phyloP scores from a whole-genome alignment of 129 eudicot genomes.

The Artemisia argyi region DNA sequence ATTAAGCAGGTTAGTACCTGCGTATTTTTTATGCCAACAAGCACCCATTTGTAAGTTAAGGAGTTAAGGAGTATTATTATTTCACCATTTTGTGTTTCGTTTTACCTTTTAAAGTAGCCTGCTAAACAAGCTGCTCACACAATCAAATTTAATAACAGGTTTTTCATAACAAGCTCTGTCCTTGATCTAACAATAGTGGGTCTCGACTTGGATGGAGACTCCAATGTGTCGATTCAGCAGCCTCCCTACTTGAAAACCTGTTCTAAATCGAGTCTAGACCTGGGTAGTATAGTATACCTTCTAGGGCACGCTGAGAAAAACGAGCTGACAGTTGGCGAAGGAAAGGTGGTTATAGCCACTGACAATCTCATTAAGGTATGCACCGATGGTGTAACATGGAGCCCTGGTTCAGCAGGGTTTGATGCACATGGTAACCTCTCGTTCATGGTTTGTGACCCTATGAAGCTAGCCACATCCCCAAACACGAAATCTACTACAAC shows the following conservation, averaged over 20 bases:
- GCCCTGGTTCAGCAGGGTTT: slow-evolving; percentile 95
- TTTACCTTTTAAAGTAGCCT: slow-evolving; percentile 17
- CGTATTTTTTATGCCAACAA: no score
- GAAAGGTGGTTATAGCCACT: slow-evolving; percentile 91
- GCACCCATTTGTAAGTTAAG: not conserved
- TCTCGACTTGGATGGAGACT: slow-evolving; percentile 77
- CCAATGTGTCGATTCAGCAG: slow-evolving; percentile 48
- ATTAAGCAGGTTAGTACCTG: no score
- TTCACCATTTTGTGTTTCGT: slow-evolving; percentile 1
- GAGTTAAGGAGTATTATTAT: not conserved
- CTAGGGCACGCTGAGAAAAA: slow-evolving; percentile 66
- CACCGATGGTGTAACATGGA: slow-evolving; percentile 82
- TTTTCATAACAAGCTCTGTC: slow-evolving; percentile 89
- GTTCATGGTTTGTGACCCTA: slow-evolving; percentile 97
- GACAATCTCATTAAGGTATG: slow-evolving; percentile 90
- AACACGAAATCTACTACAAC: slow-evolving; percentile 69
- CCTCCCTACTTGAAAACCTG: slow-evolving; percentile 78
- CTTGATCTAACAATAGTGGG: slow-evolving; percentile 97
- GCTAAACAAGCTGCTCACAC: slow-evolving; percentile 15
- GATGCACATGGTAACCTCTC: slow-evolving; percentile 87
- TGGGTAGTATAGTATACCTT: slow-evolving; percentile 72
- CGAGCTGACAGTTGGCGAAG: slow-evolving; percentile 81
- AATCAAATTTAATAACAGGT: slow-evolving; percentile 51
- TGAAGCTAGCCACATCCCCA: slow-evolving; percentile 93
- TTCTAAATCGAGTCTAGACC: slow-evolving; percentile 67